These are phyloP conservation scores for Athelia sp. DNA, from an alignment of 1,284 basidiomycete genomes.

Conservation along the genomic window DNA sequence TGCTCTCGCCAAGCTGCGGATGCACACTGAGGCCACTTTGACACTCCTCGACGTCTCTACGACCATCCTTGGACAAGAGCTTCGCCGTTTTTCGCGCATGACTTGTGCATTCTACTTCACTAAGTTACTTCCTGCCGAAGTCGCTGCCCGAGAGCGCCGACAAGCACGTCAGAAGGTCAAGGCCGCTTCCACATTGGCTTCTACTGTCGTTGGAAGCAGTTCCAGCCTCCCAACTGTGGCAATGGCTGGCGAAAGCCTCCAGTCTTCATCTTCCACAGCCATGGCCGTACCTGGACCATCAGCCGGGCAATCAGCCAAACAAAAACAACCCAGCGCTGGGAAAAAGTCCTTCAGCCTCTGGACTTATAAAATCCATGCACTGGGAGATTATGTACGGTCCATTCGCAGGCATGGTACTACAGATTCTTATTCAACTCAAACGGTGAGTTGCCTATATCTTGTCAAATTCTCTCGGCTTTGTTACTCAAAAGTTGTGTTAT, in stretches of 20 bases:
- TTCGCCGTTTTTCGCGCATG: slow-evolving; percentile 20
- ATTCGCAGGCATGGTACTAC: slow-evolving; percentile 27
- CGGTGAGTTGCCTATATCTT: slow-evolving; percentile 10
- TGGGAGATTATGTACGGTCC: slow-evolving; percentile 25
- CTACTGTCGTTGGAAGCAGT: too few relatives aligned
- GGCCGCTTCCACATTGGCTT: too few relatives aligned
- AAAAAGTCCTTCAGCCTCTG: slow-evolving; percentile 19
- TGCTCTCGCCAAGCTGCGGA: slow-evolving; percentile 28
- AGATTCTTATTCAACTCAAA: slow-evolving; percentile 25
- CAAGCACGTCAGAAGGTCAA: too few relatives aligned
- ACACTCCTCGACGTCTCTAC: slow-evolving; percentile 16
- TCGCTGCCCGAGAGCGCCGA: slow-evolving; percentile 16
- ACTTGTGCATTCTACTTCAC: slow-evolving; percentile 18
- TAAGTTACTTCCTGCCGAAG: slow-evolving; percentile 22
- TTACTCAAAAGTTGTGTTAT: not conserved
- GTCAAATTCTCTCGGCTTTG: too few relatives aligned
- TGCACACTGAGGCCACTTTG: slow-evolving; percentile 27
- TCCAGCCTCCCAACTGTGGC: too few relatives aligned
- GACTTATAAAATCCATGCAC: slow-evolving; percentile 29
- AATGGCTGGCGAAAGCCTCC: too few relatives aligned
- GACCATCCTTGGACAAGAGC: slow-evolving; percentile 14
- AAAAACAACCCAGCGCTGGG: too few relatives aligned
- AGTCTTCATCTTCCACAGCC: too few relatives aligned
- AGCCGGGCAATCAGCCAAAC: too few relatives aligned
- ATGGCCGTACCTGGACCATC: too few relatives aligned